These are phyloP conservation scores for Lactarius pseudohatsudake DNA, from an alignment of 768 basidiomycete species.

Conservation along the genomic window DNA sequence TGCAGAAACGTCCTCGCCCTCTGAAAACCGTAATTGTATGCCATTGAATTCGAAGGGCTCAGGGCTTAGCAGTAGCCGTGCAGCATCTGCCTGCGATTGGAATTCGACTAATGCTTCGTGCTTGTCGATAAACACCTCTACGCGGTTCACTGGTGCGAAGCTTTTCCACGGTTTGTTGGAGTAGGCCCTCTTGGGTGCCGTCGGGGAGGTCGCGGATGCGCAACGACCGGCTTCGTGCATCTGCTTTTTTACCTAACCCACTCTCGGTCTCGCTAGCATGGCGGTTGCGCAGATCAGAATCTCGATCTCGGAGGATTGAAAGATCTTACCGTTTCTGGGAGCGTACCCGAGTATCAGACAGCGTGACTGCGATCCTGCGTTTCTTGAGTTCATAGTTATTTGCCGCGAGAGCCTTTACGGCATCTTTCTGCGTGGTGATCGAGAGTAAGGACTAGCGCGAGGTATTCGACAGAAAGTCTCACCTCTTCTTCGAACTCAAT, in stretches of 20 bases:
- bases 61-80: constrained; percentile 67
- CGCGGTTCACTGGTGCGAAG: constrained; percentile 63
- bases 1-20: constrained; percentile 45
- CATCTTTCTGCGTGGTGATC: constrained; percentile 53
- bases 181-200: constrained; percentile 81
- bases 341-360: constrained; percentile 65
- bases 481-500: constrained; percentile 88
- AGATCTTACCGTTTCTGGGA: constrained; percentile 32
- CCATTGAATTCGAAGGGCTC: constrained; percentile 75
- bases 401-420: constrained; percentile 66
- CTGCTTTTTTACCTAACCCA: constrained; percentile 55
- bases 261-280: constrained; percentile 44
- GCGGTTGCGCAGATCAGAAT: neutral
- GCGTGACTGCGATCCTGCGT: constrained; percentile 84
- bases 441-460: neutral
- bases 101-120: constrained; percentile 66
- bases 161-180: constrained; percentile 90
- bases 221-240: constrained; percentile 67
- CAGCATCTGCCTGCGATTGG: constrained; percentile 72
- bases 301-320: constrained; percentile 23
- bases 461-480: constrained; percentile 27
- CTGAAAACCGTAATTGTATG: constrained; percentile 55
- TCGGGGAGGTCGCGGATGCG: constrained; percentile 73
- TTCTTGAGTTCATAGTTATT: constrained; percentile 90
- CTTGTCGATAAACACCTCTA: constrained; percentile 67